These are phyloP conservation scores for Magnaporthales sp. DNA, from an alignment of 2,329 filamentous ascomycete genomes.

Conservation along the genomic window DNA sequence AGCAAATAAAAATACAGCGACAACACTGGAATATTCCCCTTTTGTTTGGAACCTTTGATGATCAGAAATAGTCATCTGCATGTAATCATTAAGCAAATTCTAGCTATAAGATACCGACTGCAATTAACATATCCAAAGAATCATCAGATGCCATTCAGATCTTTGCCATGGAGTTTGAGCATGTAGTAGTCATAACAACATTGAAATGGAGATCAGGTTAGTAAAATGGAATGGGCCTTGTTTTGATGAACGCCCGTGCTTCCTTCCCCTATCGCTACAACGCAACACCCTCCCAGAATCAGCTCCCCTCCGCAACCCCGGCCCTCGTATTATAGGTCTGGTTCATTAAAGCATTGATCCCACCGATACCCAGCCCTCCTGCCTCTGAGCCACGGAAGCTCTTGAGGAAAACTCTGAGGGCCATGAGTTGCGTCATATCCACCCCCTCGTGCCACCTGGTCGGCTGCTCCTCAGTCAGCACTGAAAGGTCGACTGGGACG, in stretches of 20 bases:
- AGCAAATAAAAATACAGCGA: too few species aligned
- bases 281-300: neutral
- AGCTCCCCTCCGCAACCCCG: neutral
- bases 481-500: constrained; percentile 9
- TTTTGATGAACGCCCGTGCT: neutral
- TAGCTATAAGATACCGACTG: too few species aligned
- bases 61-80: too few species aligned
- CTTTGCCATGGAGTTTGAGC: too few species aligned
- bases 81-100: too few species aligned
- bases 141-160: too few species aligned
- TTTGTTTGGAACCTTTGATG: too few species aligned
- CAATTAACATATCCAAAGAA: too few species aligned
- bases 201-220: too few species aligned
- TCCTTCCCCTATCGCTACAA: neutral
- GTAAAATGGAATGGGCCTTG: too few species aligned
- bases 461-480: constrained; percentile 9
- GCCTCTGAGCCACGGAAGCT: neutral
- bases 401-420: constrained; percentile 9
- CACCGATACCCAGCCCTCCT: neutral
- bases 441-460: constrained; percentile 7
- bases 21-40: too few species aligned
- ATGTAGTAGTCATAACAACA: too few species aligned
- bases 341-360: neutral
- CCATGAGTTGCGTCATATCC: constrained; percentile 9
- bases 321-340: neutral